A percentile compares a stretch with the other conserved stretches of the same genome.
Evolutionary conservation across 164 flowering plant species (phyloP).

Genomic region (Vitis amurensis): DNA sequence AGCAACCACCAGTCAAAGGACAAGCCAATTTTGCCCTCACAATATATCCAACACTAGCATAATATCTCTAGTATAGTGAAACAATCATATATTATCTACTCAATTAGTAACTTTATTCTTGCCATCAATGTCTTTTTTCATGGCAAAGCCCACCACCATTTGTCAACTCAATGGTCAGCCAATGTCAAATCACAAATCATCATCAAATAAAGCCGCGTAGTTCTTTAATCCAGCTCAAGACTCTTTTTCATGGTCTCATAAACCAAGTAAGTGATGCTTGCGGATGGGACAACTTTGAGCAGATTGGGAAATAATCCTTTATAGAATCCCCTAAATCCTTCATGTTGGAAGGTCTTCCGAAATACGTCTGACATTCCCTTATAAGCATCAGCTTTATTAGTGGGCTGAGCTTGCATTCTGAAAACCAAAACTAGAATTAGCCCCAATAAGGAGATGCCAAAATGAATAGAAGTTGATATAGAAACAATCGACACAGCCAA

Average conservation of each 20-base stretch:
- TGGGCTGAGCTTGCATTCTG: slow-evolving; percentile 24
- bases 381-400: slow-evolving; percentile 8
- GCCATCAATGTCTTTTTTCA: slow-evolving; percentile 1
- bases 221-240: slow-evolving; percentile 13
- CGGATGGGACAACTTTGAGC: slow-evolving; percentile 27
- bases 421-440: not conserved
- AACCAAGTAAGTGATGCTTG: slow-evolving; percentile 27
- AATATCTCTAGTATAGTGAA: not conserved
- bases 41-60: slow-evolving; percentile 4
- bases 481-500: not conserved
- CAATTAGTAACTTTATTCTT: slow-evolving; percentile 17
- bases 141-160: not conserved
- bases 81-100: slow-evolving; percentile 10
- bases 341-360: slow-evolving; percentile 15
- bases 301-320: slow-evolving; percentile 26
- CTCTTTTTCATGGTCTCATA: slow-evolving; percentile 26
- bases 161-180: slow-evolving; percentile 13
- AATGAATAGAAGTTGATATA: not conserved
- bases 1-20: not conserved
- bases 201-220: not conserved
- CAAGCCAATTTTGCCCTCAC: slow-evolving; percentile 15
- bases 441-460: not conserved
- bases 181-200: slow-evolving; percentile 8
- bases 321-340: slow-evolving; percentile 26
- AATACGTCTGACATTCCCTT: slow-evolving; percentile 25